phyloP scores from a whole-genome alignment of 2,329 filamentous ascomycete species.

The Colletotrichum sp. region DNA sequence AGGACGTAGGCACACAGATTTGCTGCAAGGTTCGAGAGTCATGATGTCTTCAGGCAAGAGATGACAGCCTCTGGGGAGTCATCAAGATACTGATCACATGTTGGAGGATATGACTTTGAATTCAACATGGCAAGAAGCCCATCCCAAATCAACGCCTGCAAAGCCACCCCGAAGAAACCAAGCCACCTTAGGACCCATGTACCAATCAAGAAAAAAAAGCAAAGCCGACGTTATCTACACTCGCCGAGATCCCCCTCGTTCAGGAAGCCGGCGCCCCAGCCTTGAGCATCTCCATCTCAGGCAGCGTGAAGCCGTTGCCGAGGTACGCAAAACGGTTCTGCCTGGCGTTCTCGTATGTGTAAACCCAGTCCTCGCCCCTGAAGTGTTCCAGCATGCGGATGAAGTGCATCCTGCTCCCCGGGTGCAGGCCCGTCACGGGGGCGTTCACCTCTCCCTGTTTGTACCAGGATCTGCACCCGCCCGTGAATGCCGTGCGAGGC shows the following conservation, averaged over 20 bases:
- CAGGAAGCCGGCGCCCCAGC: slow-evolving; percentile 3
- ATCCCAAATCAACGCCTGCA: slow-evolving; percentile 10
- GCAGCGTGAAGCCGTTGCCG: slow-evolving; percentile 57
- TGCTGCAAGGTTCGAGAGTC: not conserved
- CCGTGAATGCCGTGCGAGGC: slow-evolving; percentile 56
- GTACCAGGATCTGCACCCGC: slow-evolving; percentile 56
- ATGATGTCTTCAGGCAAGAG: not conserved
- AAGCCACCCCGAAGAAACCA: not conserved
- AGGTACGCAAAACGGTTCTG: slow-evolving; percentile 55
- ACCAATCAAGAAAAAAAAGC: not conserved
- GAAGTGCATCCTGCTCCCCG: slow-evolving; percentile 56
- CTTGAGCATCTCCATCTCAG: slow-evolving; percentile 35
- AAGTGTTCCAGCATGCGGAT: slow-evolving; percentile 57
- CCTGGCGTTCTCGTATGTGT: slow-evolving; percentile 41
- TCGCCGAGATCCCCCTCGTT: not conserved
- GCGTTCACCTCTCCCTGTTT: slow-evolving; percentile 48
- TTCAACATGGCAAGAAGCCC: not conserved
- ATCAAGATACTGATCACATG: not conserved
- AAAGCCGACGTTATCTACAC: not conserved
- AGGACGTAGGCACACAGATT: not conserved
- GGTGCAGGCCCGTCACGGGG: slow-evolving; percentile 54
- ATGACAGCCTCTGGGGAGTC: accelerated
- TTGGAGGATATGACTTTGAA: not conserved
- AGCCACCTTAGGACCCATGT: not conserved
- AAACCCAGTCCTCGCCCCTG: slow-evolving; percentile 59